phyloP scores from a whole-genome alignment of 23 red algal genomes.

The Gracilariopsis chorda region DNA sequence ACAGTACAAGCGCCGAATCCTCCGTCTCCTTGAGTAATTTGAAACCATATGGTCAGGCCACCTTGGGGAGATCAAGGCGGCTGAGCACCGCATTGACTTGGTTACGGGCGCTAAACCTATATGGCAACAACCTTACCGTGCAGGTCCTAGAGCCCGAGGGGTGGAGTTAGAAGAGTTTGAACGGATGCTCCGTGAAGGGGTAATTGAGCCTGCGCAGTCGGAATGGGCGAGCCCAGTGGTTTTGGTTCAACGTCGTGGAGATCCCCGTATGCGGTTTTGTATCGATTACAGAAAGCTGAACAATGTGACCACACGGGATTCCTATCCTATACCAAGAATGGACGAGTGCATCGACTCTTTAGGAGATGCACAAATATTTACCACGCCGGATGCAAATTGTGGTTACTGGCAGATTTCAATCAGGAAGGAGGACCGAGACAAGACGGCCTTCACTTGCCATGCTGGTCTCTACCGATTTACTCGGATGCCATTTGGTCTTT shows the following conservation, averaged over 20 bases:
- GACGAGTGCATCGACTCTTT: too few relatives aligned
- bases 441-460: constrained; percentile 1
- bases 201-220: background rate
- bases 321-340: background rate
- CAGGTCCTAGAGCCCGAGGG: too few relatives aligned
- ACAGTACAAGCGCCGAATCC: background rate
- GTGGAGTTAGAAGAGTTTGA: too few relatives aligned
- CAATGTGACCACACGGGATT: background rate
- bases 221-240: background rate
- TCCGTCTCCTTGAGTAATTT: background rate
- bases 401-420: too few relatives aligned
- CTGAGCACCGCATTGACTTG: too few relatives aligned
- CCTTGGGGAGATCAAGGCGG: too few relatives aligned
- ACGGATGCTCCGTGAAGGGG: background rate
- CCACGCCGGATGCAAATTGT: too few relatives aligned
- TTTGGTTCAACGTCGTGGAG: background rate
- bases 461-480: background rate
- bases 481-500: background rate
- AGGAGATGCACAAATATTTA: too few relatives aligned
- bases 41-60: background rate
- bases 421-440: background rate
- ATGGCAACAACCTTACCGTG: too few relatives aligned
- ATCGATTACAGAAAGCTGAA: constrained; percentile 12
- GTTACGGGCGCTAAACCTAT: too few relatives aligned
- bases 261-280: background rate